These are phyloP conservation scores for Fomitopsis schrenkii DNA, from an alignment of 1,284 basidiomycete genomes.

Conservation along the genomic window DNA sequence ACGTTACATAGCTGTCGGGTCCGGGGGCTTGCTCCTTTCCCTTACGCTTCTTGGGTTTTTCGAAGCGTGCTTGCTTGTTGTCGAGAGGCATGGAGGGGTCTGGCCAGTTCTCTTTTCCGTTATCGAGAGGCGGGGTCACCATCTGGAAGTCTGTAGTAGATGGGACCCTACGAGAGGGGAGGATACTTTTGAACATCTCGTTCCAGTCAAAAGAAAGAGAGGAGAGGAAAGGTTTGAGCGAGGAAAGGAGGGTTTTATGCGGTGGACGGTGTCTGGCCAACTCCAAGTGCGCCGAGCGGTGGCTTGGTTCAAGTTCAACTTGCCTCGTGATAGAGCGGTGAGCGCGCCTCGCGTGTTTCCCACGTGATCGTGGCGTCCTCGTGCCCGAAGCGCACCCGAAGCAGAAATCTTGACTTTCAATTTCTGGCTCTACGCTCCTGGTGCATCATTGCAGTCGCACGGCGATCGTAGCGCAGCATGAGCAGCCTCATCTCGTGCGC, in stretches of 20 bases:
- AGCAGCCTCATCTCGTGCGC: conserved; percentile 68
- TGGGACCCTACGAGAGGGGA: conserved; percentile 58
- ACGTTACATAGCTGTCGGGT: conserved; percentile 38
- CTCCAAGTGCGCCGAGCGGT: not conserved
- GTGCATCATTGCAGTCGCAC: not conserved
- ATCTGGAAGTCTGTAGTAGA: conserved; percentile 67
- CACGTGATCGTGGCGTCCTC: conserved; percentile 2
- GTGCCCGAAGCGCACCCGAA: not conserved
- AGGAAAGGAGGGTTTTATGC: not conserved
- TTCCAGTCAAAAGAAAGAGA: not conserved
- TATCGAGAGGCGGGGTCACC: conserved; percentile 47
- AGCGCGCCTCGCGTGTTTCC: conserved; percentile 2
- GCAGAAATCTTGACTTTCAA: not conserved
- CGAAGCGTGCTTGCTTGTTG: conserved; percentile 17
- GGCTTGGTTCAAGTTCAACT: conserved; percentile 9
- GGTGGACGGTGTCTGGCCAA: not conserved
- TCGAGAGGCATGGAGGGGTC: conserved; percentile 15
- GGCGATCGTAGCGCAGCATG: conserved; percentile 36
- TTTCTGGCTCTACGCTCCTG: not conserved
- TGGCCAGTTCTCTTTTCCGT: conserved; percentile 65
- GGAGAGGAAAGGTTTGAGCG: not conserved
- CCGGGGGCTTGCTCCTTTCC: conserved; percentile 28
- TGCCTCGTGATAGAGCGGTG: not conserved
- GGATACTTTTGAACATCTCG: conserved; percentile 70
- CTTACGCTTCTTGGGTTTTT: conserved; percentile 29